Percentiles rank a stretch among this genome's conserved stretches.
phyloP scores from a whole-genome alignment of 2,329 filamentous ascomycete genomes.

The Calonectria ilicicola region DNA sequence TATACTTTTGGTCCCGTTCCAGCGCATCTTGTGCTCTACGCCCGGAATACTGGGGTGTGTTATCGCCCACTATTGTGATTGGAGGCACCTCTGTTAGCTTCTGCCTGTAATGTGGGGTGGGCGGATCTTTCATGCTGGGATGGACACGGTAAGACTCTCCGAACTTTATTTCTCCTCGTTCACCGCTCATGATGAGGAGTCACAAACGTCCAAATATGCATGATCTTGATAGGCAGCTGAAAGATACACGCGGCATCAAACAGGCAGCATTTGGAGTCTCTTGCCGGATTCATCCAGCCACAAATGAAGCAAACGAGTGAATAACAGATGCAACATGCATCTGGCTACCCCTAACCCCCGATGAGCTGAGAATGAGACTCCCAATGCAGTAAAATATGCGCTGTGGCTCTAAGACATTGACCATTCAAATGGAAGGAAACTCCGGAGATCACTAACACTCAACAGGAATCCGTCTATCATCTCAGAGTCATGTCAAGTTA shows the following conservation, averaged over 20 bases:
- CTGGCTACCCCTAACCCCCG: too few relatives aligned
- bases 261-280: too few relatives aligned
- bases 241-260: too few relatives aligned
- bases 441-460: too few relatives aligned
- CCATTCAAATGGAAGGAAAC: too few relatives aligned
- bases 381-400: too few relatives aligned
- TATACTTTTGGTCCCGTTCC: neutral
- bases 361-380: too few relatives aligned
- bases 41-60: neutral
- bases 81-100: neutral
- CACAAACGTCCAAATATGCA: too few relatives aligned
- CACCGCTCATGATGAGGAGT: neutral
- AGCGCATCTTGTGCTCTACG: neutral
- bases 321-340: neutral
- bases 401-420: too few relatives aligned
- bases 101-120: neutral
- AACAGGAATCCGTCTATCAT: too few relatives aligned
- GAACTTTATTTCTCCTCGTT: neutral
- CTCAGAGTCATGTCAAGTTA: neutral
- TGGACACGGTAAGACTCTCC: neutral
- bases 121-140: neutral
- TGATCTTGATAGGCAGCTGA: too few relatives aligned
- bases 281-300: too few relatives aligned
- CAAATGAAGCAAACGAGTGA: neutral
- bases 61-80: neutral